Conservation (phyloP, 2,329 filamentous ascomycete species). For the Davidsoniella neocaledoniae region DNA sequence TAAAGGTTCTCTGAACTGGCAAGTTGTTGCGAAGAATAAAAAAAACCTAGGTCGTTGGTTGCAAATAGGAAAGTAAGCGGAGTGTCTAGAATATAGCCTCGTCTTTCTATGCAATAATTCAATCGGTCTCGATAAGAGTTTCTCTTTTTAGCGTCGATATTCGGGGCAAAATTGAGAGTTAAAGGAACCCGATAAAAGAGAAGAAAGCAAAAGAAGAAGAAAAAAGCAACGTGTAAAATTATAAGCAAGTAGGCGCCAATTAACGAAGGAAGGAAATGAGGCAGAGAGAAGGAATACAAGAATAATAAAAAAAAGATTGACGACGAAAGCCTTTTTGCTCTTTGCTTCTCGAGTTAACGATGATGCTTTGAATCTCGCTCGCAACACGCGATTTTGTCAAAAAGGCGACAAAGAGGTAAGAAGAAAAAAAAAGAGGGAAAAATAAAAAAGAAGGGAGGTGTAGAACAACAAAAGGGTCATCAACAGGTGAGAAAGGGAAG, state of each 20-base stretch:
- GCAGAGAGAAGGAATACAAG: too few species aligned
- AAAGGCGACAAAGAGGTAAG: background rate
- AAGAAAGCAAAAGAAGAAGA: background rate
- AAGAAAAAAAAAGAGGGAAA: background rate
- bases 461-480: background rate
- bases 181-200: background rate
- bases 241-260: background rate
- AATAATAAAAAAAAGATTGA: too few species aligned
- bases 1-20: too few species aligned
- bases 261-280: too few species aligned
- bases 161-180: background rate
- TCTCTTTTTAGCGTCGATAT: background rate
- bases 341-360: background rate
- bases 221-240: background rate
- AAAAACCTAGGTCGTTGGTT: too few species aligned
- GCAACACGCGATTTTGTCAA: background rate
- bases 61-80: too few species aligned
- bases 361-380: background rate
- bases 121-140: background rate
- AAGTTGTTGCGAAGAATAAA: too few species aligned
- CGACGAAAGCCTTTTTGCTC: too few species aligned
- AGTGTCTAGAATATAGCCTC: background rate
- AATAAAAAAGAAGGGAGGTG: background rate
- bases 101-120: too few species aligned
- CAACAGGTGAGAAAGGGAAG: constrained; percentile 1